Conservation (phyloP, 2,329 filamentous ascomycete species). For the Pseudovirgaria hyperparasitica region DNA sequence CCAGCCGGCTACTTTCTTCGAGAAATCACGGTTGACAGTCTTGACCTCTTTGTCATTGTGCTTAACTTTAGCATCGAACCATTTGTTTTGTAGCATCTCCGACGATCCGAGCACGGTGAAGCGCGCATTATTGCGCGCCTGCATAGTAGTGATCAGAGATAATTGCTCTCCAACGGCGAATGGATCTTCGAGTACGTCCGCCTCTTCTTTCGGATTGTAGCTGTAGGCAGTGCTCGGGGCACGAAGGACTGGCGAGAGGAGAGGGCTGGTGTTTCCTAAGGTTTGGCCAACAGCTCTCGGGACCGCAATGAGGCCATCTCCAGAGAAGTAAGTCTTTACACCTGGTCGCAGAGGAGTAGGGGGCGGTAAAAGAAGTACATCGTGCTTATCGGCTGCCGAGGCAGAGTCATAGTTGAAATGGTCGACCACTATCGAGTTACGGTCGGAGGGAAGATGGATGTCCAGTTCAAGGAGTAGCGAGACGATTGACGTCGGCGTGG, state of each 20-base stretch:
- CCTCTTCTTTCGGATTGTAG: slow-evolving; percentile 85
- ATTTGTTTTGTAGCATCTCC: slow-evolving; percentile 77
- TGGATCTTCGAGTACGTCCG: slow-evolving; percentile 59
- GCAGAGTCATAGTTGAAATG: slow-evolving; percentile 85
- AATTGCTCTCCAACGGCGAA: slow-evolving; percentile 79
- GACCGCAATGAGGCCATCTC: slow-evolving; percentile 61
- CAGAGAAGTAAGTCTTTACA: slow-evolving; percentile 65
- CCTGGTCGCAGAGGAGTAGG: slow-evolving; percentile 53
- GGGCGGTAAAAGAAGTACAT: slow-evolving; percentile 68
- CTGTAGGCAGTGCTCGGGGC: slow-evolving; percentile 79
- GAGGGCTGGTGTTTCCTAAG: slow-evolving; percentile 60
- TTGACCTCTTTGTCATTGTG: slow-evolving; percentile 42
- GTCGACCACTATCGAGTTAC: slow-evolving; percentile 76
- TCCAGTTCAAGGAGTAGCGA: slow-evolving; percentile 80
- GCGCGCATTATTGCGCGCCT: slow-evolving; percentile 87
- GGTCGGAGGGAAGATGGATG: slow-evolving; percentile 74
- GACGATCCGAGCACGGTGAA: slow-evolving; percentile 74
- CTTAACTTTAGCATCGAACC: slow-evolving; percentile 69
- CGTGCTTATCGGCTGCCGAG: slow-evolving; percentile 70
- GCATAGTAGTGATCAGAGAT: slow-evolving; percentile 69
- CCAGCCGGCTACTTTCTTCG: slow-evolving; percentile 79
- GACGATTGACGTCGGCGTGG: slow-evolving; percentile 60
- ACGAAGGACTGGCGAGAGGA: slow-evolving; percentile 70
- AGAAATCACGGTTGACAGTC: slow-evolving; percentile 74
- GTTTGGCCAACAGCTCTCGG: slow-evolving; percentile 70